Evolutionary conservation across 2,329 filamentous ascomycete genomes (phyloP).

Genomic region (Pochonia chlamydosporia): DNA sequence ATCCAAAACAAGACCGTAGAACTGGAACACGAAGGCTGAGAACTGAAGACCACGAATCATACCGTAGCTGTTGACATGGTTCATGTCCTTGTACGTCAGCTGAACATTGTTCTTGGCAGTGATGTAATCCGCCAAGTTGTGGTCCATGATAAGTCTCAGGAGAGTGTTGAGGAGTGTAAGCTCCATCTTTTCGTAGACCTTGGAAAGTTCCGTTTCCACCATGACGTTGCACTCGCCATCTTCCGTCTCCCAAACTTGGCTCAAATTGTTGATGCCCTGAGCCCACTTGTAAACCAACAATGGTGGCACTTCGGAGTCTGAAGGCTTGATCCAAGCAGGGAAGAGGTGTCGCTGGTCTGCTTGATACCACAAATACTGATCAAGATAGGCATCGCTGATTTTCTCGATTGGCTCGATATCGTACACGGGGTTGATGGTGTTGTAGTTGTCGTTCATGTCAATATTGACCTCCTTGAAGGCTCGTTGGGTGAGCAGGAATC

Average conservation of each 20-base stretch:
- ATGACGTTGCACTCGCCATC: conserved; percentile 97
- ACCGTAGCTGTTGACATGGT: conserved; percentile 97
- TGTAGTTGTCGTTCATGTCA: conserved; percentile 99
- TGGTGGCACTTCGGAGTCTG: conserved; percentile 94
- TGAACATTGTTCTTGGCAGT: conserved; percentile 99
- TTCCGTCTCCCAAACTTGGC: conserved; percentile 88
- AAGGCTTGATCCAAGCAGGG: conserved; percentile 98
- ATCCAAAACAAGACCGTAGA: conserved; percentile 93
- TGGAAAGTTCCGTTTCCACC: conserved; percentile 97
- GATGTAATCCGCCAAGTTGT: conserved; percentile 98
- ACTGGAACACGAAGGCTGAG: conserved; percentile 98
- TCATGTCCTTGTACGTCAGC: conserved; percentile 99
- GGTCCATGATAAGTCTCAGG: conserved; percentile 94
- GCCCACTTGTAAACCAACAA: conserved; percentile 97
- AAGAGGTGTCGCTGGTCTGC: conserved; percentile 96
- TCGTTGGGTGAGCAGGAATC: conserved; percentile 91
- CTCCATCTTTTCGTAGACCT: conserved; percentile 99
- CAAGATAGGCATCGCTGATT: conserved; percentile 96
- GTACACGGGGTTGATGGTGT: conserved; percentile 97
- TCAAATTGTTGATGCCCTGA: conserved; percentile 96
- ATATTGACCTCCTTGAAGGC: conserved; percentile 99
- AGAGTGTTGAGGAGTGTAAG: conserved; percentile 90
- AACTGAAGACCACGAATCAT: conserved; percentile 98
- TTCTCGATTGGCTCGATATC: conserved; percentile 99
- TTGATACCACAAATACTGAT: conserved; percentile 99